These are phyloP conservation scores for Geotrichum bryndzae DNA, from an alignment of 1,139 yeast genomes.

Conservation along the genomic window DNA sequence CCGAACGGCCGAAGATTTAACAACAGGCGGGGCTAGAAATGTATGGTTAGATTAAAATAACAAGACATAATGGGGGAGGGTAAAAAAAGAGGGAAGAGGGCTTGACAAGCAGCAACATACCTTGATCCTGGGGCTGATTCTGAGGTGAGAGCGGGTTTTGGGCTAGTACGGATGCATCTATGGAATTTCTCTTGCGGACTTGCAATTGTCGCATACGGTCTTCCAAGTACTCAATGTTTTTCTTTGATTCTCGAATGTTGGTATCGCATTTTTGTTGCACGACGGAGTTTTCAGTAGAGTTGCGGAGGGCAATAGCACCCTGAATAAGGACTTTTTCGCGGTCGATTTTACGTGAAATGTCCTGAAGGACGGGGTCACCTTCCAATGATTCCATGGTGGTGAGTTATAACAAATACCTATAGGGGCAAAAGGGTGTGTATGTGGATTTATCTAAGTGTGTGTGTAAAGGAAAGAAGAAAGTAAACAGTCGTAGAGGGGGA, in stretches of 20 bases:
- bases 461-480: background rate
- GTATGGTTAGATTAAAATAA: background rate
- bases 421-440: background rate
- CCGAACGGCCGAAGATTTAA: conserved; percentile 12
- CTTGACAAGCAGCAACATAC: background rate
- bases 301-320: conserved; percentile 77
- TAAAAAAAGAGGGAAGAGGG: background rate
- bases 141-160: background rate
- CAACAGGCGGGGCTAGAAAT: conserved; percentile 1
- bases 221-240: conserved; percentile 80
- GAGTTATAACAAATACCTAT: background rate
- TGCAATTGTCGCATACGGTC: conserved; percentile 66
- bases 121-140: background rate
- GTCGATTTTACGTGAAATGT: conserved; percentile 75
- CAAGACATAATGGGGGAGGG: background rate
- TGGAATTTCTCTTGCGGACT: conserved; percentile 28
- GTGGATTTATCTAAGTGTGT: background rate
- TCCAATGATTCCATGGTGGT: conserved; percentile 11
- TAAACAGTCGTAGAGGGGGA: background rate
- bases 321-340: conserved; percentile 81
- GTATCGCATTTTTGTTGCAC: conserved; percentile 90
- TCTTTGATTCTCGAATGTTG: conserved; percentile 83
- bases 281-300: conserved; percentile 66
- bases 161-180: background rate
- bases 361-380: conserved; percentile 40